Conservation (phyloP, 116 monocot species). For the Cymodocea nodosa region DNA sequence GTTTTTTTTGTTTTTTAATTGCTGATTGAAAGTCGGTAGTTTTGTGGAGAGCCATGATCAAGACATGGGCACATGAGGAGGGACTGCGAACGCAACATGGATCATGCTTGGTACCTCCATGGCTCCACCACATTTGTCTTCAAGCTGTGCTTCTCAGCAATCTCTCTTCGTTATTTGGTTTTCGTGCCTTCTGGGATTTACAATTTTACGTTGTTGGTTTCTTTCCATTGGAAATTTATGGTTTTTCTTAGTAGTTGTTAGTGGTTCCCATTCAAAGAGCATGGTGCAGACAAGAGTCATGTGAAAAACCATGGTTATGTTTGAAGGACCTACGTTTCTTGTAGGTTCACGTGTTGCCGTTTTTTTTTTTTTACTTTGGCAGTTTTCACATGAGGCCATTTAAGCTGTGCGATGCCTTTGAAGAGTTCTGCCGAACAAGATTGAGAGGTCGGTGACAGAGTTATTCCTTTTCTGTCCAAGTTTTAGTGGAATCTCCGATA, state of each 20-base stretch:
- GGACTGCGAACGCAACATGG: neutral
- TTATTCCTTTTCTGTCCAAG: neutral
- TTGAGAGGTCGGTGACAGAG: neutral
- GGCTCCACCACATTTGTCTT: neutral
- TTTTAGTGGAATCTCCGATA: neutral
- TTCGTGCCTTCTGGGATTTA: neutral
- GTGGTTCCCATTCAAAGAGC: neutral
- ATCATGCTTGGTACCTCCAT: neutral
- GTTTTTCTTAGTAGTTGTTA: neutral
- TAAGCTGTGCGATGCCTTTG: neutral
- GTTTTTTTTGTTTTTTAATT: too few species aligned
- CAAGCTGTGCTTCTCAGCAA: neutral
- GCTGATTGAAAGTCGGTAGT: too few species aligned
- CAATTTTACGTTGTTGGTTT: too few species aligned
- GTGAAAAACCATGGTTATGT: constrained; percentile 2
- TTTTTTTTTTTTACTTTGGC: neutral
- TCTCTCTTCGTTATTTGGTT: neutral
- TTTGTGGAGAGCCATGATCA: too few species aligned
- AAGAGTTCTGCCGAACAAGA: neutral
- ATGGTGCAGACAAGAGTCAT: neutral
- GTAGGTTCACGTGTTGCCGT: neutral
- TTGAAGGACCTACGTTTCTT: constrained; percentile 2
- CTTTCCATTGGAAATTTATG: too few species aligned
- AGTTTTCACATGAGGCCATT: neutral
- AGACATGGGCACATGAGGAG: too few species aligned